Conservation (phyloP, 73 alveolate genomes). For the Blepharisma japonicum region DNA sequence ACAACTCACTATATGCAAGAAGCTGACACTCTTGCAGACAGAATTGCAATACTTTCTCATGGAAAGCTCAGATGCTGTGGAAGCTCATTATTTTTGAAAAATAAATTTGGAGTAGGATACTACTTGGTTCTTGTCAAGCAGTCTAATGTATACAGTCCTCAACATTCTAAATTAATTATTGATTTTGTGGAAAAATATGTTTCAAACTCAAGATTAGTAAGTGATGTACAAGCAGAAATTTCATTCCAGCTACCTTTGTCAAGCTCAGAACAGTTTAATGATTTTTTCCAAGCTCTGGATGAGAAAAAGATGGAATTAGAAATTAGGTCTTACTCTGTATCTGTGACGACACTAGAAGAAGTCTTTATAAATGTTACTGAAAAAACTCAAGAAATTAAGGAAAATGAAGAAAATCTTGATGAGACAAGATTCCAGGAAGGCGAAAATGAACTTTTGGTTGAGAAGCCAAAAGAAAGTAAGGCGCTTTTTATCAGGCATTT, state of each 20-base stretch:
- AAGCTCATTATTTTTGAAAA: slow-evolving; percentile 82
- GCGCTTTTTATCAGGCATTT: slow-evolving; percentile 41
- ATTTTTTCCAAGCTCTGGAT: slow-evolving; percentile 71
- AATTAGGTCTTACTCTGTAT: slow-evolving; percentile 79
- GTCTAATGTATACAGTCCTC: background rate
- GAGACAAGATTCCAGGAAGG: too few relatives aligned
- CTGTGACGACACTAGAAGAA: slow-evolving; percentile 94
- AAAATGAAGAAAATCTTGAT: background rate
- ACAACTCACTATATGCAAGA: slow-evolving; percentile 98
- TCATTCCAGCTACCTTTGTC: slow-evolving; percentile 62
- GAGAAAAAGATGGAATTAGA: slow-evolving; percentile 53
- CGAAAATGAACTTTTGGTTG: background rate
- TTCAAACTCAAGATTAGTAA: slow-evolving; percentile 32
- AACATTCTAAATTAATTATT: slow-evolving; percentile 16
- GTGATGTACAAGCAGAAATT: slow-evolving; percentile 65
- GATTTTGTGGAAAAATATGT: background rate
- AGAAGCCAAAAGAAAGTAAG: background rate
- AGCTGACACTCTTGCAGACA: slow-evolving; percentile 94
- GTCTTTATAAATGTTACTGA: slow-evolving; percentile 84
- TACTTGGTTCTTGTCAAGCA: slow-evolving; percentile 52
- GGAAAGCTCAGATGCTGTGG: slow-evolving; percentile 91
- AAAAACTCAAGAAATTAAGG: slow-evolving; percentile 31
- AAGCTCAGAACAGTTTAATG: slow-evolving; percentile 51
- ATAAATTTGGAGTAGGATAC: slow-evolving; percentile 85
- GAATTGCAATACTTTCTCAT: slow-evolving; percentile 93